These are phyloP conservation scores for Apostasia shenzhenica DNA, from an alignment of 106 monocot species.

Conservation along the genomic window DNA sequence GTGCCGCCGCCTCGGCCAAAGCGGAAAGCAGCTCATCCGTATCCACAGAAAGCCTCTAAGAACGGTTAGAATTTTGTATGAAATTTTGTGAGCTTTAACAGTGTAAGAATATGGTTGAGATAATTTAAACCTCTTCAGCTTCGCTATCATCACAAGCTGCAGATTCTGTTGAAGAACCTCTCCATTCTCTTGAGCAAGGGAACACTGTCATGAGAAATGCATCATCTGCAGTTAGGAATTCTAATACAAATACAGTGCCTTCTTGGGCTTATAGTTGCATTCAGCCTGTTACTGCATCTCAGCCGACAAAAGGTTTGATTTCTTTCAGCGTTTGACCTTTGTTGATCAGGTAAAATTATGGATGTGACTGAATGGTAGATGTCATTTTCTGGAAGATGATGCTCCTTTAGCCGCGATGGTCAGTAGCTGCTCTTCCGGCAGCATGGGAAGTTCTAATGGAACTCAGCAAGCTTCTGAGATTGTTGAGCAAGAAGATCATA, in stretches of 20 bases:
- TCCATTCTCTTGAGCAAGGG: conserved; percentile 33
- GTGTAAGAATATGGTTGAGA: background rate
- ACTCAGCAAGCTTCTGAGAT: conserved; percentile 33
- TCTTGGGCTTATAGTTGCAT: conserved; percentile 26
- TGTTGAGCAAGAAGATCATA: conserved; percentile 32
- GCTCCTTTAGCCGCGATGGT: conserved; percentile 12
- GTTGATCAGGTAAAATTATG: too few relatives aligned
- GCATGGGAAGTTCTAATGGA: conserved; percentile 30
- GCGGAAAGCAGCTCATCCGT: conserved; percentile 48
- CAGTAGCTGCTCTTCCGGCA: conserved; percentile 39
- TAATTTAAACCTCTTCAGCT: conserved; percentile 18
- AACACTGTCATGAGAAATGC: conserved; percentile 19
- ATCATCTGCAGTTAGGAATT: conserved; percentile 24
- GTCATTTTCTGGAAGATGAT: background rate
- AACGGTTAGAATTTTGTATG: conserved; percentile 19
- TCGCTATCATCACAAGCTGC: conserved; percentile 23
- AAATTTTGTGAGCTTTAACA: background rate
- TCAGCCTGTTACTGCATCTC: conserved; percentile 25
- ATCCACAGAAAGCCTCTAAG: conserved; percentile 58
- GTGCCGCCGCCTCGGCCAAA: conserved; percentile 53
- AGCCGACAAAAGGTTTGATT: conserved; percentile 17
- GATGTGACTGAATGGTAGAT: too few relatives aligned
- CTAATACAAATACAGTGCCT: conserved; percentile 21
- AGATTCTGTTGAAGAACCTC: conserved; percentile 25
- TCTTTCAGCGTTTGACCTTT: too few relatives aligned